A percentile compares a stretch with the other conserved stretches of the same genome.
phyloP scores from a whole-genome alignment of 257 asterid genomes.

The Nicotiana otophora region DNA sequence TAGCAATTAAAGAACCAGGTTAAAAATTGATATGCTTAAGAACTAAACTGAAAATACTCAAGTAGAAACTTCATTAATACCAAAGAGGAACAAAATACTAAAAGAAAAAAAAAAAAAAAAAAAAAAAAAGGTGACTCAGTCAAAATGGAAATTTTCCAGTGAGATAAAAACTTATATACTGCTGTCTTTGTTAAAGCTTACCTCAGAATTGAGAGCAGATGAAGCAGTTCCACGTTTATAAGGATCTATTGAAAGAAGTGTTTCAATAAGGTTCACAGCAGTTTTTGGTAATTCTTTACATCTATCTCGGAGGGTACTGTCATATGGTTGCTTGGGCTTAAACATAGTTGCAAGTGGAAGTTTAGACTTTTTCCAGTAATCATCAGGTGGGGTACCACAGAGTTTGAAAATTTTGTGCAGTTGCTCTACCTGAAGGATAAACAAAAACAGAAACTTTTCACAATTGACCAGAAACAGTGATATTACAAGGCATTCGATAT shows the following conservation, averaged over 20 bases:
- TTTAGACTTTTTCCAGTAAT: slow-evolving; percentile 63
- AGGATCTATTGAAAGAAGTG: slow-evolving; percentile 72
- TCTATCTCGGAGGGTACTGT: slow-evolving; percentile 66
- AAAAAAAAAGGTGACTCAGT: background rate
- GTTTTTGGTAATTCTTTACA: slow-evolving; percentile 72
- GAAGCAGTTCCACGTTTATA: slow-evolving; percentile 68
- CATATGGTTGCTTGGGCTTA: slow-evolving; percentile 82
- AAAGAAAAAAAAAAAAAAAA: background rate
- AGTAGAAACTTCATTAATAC: background rate
- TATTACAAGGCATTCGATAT: background rate
- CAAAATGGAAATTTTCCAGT: background rate
- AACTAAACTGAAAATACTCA: background rate
- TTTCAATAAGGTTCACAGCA: slow-evolving; percentile 62
- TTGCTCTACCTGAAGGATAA: slow-evolving; percentile 66
- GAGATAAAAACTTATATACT: background rate
- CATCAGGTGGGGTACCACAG: slow-evolving; percentile 80
- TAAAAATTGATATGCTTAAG: background rate
- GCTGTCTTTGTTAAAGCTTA: slow-evolving; percentile 13
- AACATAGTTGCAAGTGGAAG: slow-evolving; percentile 85
- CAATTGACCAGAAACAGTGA: background rate
- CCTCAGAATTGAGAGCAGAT: slow-evolving; percentile 68
- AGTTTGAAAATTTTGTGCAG: slow-evolving; percentile 87
- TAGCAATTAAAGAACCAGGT: background rate
- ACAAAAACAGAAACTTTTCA: background rate
- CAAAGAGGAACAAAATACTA: background rate